A percentile compares a stretch with the other conserved stretches of the same genome.
Evolutionary conservation across 257 asterid species (phyloP).

Genomic region (Solanum corneliomulleri): DNA sequence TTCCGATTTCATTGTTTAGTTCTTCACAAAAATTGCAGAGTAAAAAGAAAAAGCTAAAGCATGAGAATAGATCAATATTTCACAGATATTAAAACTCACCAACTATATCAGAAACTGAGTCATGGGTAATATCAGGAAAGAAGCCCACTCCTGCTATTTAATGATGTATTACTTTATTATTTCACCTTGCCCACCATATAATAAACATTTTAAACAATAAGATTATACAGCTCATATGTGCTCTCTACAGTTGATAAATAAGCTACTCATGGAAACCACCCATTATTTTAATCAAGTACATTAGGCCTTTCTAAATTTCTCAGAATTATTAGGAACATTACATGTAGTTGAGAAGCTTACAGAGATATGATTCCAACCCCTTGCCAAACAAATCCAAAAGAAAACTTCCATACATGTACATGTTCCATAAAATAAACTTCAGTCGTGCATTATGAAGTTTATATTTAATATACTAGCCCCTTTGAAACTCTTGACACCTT

Average conservation of each 20-base stretch:
- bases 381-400: background rate
- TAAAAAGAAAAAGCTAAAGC: background rate
- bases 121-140: background rate
- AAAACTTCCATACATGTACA: background rate
- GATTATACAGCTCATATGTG: background rate
- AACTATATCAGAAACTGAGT: too few species aligned
- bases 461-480: background rate
- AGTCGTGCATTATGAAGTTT: background rate
- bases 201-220: background rate
- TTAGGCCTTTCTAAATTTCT: background rate
- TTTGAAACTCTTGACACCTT: background rate
- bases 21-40: background rate
- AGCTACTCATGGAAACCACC: background rate
- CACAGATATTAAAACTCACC: too few species aligned
- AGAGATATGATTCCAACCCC: background rate
- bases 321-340: background rate
- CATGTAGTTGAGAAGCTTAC: background rate
- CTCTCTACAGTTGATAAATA: background rate
- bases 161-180: background rate
- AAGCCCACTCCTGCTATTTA: conserved; percentile 3
- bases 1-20: background rate
- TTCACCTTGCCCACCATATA: background rate
- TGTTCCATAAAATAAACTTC: background rate
- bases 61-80: background rate
- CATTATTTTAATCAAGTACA: background rate